These are phyloP conservation scores for Fraxinus quadrangulata DNA, from an alignment of 257 asterid genomes.

Conservation along the genomic window DNA sequence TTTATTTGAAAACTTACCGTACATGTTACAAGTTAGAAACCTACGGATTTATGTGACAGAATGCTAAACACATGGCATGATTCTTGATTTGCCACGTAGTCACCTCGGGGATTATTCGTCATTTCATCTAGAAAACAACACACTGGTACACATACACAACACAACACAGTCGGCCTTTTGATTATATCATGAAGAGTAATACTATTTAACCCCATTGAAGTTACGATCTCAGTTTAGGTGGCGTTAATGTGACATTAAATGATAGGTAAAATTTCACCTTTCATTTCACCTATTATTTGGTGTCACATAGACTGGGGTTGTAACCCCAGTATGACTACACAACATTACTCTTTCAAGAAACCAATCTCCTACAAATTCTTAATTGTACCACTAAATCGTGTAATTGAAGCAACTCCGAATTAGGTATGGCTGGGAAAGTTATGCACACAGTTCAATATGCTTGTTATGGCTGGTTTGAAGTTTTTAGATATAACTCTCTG, in stretches of 20 bases:
- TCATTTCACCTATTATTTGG: no score
- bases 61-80: not conserved
- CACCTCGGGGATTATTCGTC: not conserved
- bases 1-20: no score
- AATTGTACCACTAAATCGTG: not conserved
- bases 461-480: conserved; percentile 74
- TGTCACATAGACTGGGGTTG: no score
- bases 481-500: not conserved
- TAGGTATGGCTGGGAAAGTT: conserved; percentile 60
- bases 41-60: not conserved
- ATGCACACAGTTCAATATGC: conserved; percentile 79
- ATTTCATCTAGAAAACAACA: not conserved
- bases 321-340: no score
- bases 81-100: not conserved
- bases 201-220: no score
- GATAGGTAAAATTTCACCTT: no score
- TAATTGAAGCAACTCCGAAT: not conserved
- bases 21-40: no score
- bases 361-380: not conserved
- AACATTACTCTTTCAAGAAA: not conserved
- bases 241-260: no score
- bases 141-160: not conserved
- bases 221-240: no score
- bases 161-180: not conserved
- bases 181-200: not conserved